Percentiles rank a stretch among this genome's conserved stretches.
Conservation (phyloP, 164 flowering plant genomes). For the Litsea cubeba region DNA sequence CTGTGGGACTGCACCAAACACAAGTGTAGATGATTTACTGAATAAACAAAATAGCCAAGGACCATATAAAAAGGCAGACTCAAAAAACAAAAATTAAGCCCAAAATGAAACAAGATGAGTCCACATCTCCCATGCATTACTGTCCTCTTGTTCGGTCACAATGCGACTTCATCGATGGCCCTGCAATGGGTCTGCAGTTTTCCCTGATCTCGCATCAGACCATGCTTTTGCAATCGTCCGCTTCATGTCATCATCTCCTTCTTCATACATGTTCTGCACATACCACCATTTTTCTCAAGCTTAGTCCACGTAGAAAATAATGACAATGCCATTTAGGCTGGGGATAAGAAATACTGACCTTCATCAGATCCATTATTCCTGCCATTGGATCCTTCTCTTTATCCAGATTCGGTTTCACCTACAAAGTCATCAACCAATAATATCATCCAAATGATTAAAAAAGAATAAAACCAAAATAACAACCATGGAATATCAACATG, state of each 20-base stretch:
- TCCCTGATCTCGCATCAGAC: slow-evolving; percentile 95
- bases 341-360: slow-evolving; percentile 34
- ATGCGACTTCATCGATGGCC: slow-evolving; percentile 30
- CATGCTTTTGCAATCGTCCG: slow-evolving; percentile 92
- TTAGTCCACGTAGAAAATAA: background rate
- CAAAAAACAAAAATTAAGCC: too few species aligned
- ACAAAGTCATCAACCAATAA: slow-evolving; percentile 10
- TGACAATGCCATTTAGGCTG: background rate
- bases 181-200: slow-evolving; percentile 60
- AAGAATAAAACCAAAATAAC: background rate
- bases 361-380: slow-evolving; percentile 96
- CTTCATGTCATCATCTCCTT: slow-evolving; percentile 97
- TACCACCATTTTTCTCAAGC: background rate
- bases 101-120: too few species aligned
- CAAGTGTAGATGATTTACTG: too few species aligned
- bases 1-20: too few species aligned
- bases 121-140: too few species aligned
- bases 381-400: slow-evolving; percentile 89
- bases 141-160: background rate
- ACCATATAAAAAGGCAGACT: too few species aligned
- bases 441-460: background rate
- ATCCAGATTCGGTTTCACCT: slow-evolving; percentile 76
- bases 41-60: too few species aligned
- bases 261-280: slow-evolving; percentile 94
- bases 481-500: too few species aligned